Base-by-base conservation (phyloP, 2,329 filamentous ascomycete species). In the Colletotrichum tamarilloi region DNA sequence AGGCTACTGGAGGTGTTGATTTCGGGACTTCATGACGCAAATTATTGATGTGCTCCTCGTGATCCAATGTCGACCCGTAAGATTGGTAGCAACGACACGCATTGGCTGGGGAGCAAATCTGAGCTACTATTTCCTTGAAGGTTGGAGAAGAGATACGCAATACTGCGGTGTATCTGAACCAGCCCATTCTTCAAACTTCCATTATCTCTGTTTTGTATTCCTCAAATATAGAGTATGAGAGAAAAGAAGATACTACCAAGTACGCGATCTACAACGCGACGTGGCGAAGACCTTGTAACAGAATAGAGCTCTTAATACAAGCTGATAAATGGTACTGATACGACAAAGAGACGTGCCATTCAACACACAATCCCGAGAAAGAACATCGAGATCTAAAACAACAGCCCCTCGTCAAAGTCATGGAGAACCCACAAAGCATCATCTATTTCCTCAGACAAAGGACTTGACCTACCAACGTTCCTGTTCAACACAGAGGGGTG, bases 111-210 rank as follows among this genome's bases (percentile, higher is more conserved):
- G 12, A 35, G 32, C 11, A 35, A 35, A 5, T 12, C 11, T 35
- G 9, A 12, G 32, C 32, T 12, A 1, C 3, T 9, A 35, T 35
- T 12, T 35, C 32, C 32, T 35, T 35, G 42, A 49, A 49, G 19
- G 19, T 42, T 16, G 38, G 14, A 49, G 7, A 49, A 8, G 16
- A 49, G 42, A n/a, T 7, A 9, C 19, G 8, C 19, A 49, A 49
- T 2, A 5, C 42, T n/a, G 0, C 7, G 1, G 19, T 7, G 42
- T n/a, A 19, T 0, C 19, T n/a, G 5, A 19, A 49, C 4, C 3
- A 0, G 19, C 19, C 42, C 19, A n/a, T 49, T 5, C 19, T 49
- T n/a, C 42, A 49, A n/a, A n/a, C 16, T n/a, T n/a, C 8, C 42
- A 9, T 8, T 4, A 49, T 49, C 16, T 49, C 7, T 49, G 5